Base-by-base conservation (phyloP, 495 filamentous ascomycete genomes). In the Thermothielavioides terrestris region DNA sequence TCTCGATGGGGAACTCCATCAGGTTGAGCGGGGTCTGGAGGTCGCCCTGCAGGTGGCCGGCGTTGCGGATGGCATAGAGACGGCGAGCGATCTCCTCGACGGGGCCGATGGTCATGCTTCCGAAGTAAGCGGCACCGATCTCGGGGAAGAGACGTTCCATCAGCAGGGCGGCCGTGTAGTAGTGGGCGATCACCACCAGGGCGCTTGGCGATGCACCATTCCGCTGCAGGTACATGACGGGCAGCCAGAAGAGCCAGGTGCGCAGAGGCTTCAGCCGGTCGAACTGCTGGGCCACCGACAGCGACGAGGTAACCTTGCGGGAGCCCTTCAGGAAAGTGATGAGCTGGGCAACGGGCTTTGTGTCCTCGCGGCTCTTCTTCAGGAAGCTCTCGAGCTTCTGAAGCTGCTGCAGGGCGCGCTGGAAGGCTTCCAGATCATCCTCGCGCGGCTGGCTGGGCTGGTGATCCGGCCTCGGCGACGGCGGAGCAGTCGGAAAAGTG, bases 231-330 rank as follows among this genome's bases (percentile, higher is more conserved):
- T 78, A 78, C 54, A 73, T 71, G 45, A 88, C 80, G 3, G 94
- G 94, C 38, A 95, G 77, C 87, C 89, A 98, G 70, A 96, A 94
- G 18, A 97, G 78, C 90, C 94, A 96, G 49, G 83, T 80, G 36
- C 90, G 83, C 15, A 98, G 76, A 6, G 85, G 78, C 52, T 90
- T 86, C 22, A 97, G 78, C 53, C 88, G 82, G 61, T 89, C 82
- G 64, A 97, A 97, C 56, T 91, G 83, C 49, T 92, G 81, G 58
- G 86, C 81, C 15, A 87, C 73, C 7, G 83, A 80, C 52, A 84
- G 80, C 2, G 79, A 81, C 1, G 88, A 81, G 53, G 82, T 80
- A 47, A 88, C 80, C 39, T 82, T 77, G 62, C 84, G 81, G 46
- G 95, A 79, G 15, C 82, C 78, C 60, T 88, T 82, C 30, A 95